Evolutionary conservation across 768 basidiomycete genomes (phyloP).

Genomic region (Trametes gibbosa): DNA sequence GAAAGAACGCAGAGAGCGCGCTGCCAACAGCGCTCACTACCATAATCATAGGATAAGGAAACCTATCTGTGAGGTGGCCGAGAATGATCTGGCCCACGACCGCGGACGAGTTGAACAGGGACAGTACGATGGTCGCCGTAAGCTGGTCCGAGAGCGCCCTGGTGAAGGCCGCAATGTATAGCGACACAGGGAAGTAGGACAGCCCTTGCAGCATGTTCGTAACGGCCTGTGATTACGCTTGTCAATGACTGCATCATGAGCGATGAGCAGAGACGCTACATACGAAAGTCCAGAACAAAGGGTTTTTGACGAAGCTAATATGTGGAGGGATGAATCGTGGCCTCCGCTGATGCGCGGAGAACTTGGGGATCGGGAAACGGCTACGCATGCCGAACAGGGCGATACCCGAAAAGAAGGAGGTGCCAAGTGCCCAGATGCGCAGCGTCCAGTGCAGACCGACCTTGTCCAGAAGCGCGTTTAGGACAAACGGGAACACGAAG

Average conservation of each 20-base stretch:
- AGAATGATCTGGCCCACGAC: constrained; percentile 21
- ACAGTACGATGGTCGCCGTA: constrained; percentile 19
- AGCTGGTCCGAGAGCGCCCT: constrained; percentile 13
- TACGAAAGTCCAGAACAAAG: constrained; percentile 19
- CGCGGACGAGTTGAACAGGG: constrained; percentile 22
- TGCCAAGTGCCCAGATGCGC: constrained; percentile 16
- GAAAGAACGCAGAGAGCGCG: constrained; percentile 14
- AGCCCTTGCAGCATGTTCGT: constrained; percentile 21
- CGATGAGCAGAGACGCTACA: neutral
- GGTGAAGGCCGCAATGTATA: constrained; percentile 22
- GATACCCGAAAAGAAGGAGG: constrained; percentile 7
- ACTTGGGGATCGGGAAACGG: constrained; percentile 18
- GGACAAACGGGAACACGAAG: constrained; percentile 20
- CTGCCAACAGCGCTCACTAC: constrained; percentile 11
- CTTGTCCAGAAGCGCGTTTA: constrained; percentile 16
- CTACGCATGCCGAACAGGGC: constrained; percentile 15
- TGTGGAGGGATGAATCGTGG: constrained; percentile 15
- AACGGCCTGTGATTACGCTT: neutral
- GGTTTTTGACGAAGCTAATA: constrained; percentile 8
- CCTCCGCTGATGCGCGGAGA: neutral
- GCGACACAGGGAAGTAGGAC: constrained; percentile 24
- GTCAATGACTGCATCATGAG: neutral
- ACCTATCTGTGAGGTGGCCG: constrained; percentile 19
- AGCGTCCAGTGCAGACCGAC: constrained; percentile 22
- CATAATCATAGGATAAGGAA: constrained; percentile 23